These are phyloP conservation scores for Plasmodium yoelii DNA, from an alignment of 169 alveolate species.

Conservation along the genomic window DNA sequence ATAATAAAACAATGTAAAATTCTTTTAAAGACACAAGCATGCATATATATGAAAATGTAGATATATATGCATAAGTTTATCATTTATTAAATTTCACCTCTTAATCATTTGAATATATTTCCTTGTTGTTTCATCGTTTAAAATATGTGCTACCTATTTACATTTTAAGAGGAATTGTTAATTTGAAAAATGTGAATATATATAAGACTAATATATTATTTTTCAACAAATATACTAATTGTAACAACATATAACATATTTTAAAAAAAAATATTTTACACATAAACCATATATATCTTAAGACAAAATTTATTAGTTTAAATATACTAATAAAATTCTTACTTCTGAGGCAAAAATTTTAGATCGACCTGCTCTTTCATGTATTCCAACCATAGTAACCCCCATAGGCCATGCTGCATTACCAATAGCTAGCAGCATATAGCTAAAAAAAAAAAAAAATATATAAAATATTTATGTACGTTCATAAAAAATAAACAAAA, in stretches of 20 bases:
- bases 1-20: neutral
- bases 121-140: slow-evolving; percentile 94
- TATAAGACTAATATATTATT: neutral
- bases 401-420: slow-evolving; percentile 98
- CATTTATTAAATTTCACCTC: slow-evolving; percentile 73
- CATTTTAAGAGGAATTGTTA: neutral
- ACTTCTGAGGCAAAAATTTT: slow-evolving; percentile 92
- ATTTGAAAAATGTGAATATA: neutral
- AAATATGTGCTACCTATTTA: slow-evolving; percentile 87
- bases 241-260: too few relatives aligned
- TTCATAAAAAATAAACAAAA: neutral
- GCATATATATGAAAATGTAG: neutral
- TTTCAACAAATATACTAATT: too few relatives aligned
- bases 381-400: slow-evolving; percentile 96
- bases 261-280: too few relatives aligned
- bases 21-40: neutral
- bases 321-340: slow-evolving; percentile 62
- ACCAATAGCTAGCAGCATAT: slow-evolving; percentile 93
- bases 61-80: neutral
- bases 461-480: neutral
- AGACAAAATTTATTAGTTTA: too few relatives aligned
- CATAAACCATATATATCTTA: too few relatives aligned
- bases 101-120: slow-evolving; percentile 92
- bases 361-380: slow-evolving; percentile 94
- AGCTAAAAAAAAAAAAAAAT: slow-evolving; percentile 81